Evolutionary conservation across 331 rosid genomes (phyloP).

Genomic region (Arachis monticola): DNA sequence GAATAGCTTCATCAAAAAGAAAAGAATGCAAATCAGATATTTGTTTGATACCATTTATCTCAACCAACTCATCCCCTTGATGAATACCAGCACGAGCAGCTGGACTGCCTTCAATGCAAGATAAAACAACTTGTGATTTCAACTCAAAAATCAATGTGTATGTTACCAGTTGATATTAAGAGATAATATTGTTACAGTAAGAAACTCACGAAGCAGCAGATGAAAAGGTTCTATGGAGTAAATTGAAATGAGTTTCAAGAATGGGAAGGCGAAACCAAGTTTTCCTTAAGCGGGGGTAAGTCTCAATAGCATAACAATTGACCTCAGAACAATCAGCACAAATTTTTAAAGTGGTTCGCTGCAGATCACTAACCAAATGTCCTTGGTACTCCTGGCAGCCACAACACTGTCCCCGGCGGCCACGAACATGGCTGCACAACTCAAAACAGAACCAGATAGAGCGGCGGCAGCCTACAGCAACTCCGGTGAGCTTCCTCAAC

Average conservation of each 20-base stretch:
- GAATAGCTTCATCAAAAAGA: background rate
- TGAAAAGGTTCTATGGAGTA: background rate
- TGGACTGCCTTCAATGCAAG: constrained; percentile 84
- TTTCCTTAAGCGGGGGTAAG: background rate
- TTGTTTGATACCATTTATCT: constrained; percentile 70
- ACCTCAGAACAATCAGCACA: no score
- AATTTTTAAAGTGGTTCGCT: no score
- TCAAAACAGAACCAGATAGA: no score
- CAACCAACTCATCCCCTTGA: constrained; percentile 91
- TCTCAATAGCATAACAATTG: no score
- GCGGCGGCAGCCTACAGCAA: no score
- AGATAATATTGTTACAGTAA: background rate
- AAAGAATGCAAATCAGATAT: constrained; percentile 1
- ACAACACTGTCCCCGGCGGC: no score
- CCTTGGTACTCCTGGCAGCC: no score
- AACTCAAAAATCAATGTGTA: background rate
- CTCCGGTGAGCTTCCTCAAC: no score
- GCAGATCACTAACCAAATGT: no score
- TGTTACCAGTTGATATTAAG: background rate
- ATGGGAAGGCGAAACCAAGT: constrained; percentile 9
- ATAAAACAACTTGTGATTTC: constrained; percentile 76
- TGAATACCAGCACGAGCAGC: constrained; percentile 96
- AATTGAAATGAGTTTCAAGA: background rate
- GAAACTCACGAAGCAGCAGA: background rate
- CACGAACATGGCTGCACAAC: no score